phyloP scores from a whole-genome alignment of 2,329 filamentous ascomycete genomes.

The Hymenoscyphus salicellus region DNA sequence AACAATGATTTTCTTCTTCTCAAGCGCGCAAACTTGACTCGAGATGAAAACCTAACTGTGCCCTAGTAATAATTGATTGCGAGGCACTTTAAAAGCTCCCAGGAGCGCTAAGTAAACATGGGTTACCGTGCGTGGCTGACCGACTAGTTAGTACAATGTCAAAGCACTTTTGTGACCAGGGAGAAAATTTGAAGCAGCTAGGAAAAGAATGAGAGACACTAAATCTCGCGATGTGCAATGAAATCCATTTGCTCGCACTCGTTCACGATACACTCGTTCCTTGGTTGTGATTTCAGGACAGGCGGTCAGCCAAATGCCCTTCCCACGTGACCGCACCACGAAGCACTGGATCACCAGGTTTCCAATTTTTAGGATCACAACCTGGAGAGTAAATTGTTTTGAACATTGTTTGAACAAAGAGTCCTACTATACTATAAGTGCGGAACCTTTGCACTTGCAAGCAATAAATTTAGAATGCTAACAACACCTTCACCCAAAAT shows the following conservation, averaged over 20 bases:
- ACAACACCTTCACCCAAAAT: constrained; percentile 90
- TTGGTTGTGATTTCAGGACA: too few species aligned
- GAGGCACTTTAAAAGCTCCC: neutral
- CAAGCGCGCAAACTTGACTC: neutral
- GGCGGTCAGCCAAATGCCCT: too few species aligned
- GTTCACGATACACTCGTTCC: too few species aligned
- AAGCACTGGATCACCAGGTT: neutral
- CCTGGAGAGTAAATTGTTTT: neutral
- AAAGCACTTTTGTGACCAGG: neutral
- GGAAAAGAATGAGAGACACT: too few species aligned
- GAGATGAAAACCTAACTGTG: neutral
- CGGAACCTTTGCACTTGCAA: constrained; percentile 74
- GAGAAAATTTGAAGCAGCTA: neutral
- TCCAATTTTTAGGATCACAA: neutral
- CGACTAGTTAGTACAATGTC: neutral
- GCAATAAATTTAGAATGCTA: constrained; percentile 81
- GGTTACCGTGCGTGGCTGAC: neutral
- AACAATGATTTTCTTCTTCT: neutral
- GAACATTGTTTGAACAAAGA: neutral
- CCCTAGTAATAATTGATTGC: neutral
- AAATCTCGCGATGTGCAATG: too few species aligned
- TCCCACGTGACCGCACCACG: too few species aligned
- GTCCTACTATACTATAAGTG: constrained; percentile 49
- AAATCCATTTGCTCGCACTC: too few species aligned
- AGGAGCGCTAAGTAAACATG: neutral